A percentile compares a stretch with the other conserved stretches of the same genome.
phyloP scores from a whole-genome alignment of 1,284 basidiomycete genomes.

The Farysia itapuensis region DNA sequence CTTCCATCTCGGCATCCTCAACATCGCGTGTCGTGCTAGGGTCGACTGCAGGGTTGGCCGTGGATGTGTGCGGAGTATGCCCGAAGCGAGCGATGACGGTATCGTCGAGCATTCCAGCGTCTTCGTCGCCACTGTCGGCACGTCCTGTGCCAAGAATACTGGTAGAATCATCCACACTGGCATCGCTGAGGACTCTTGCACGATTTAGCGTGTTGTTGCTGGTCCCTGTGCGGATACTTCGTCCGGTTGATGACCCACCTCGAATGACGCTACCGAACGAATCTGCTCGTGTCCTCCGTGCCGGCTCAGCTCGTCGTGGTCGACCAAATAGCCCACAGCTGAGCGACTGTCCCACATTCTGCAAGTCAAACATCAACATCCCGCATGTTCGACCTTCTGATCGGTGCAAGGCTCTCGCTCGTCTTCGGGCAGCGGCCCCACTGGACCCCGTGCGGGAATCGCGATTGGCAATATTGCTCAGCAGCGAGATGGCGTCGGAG shows the following conservation, averaged over 20 bases:
- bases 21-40: neutral
- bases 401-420: constrained; percentile 13
- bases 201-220: neutral
- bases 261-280: constrained; percentile 23
- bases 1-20: constrained; percentile 1
- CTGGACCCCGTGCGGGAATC: constrained; percentile 16
- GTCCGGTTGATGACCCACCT: neutral
- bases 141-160: constrained; percentile 12
- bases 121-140: constrained; percentile 31
- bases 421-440: constrained; percentile 11
- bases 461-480: constrained; percentile 45
- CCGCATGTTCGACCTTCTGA: constrained; percentile 19
- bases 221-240: neutral
- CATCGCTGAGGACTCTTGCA: constrained; percentile 15
- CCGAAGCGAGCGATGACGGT: constrained; percentile 33
- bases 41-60: neutral
- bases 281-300: constrained; percentile 5
- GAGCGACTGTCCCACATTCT: constrained; percentile 7
- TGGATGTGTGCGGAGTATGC: neutral
- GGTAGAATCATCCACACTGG: constrained; percentile 22
- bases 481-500: constrained; percentile 48
- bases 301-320: neutral
- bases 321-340: constrained; percentile 22
- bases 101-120: constrained; percentile 47
- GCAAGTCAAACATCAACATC: constrained; percentile 12